Conservation (phyloP, 805 yeast species). For the Candida broadrunensis region DNA sequence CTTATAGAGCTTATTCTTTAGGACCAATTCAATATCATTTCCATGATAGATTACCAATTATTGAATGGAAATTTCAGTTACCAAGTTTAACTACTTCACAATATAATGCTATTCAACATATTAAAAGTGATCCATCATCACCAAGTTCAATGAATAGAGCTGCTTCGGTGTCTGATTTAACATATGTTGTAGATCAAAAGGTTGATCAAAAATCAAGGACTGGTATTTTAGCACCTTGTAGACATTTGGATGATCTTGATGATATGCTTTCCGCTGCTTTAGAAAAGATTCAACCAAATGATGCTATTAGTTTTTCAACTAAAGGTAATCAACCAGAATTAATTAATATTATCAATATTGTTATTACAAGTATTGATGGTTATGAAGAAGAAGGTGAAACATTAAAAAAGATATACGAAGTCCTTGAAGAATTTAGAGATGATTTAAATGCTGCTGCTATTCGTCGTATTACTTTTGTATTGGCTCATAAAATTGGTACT, state of each 20-base stretch:
- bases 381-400: conserved; percentile 68
- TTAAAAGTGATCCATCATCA: conserved; percentile 35
- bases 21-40: conserved; percentile 67
- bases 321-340: conserved; percentile 30
- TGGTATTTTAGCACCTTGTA: conserved; percentile 79
- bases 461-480: conserved; percentile 90
- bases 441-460: conserved; percentile 70
- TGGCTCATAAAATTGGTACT: conserved; percentile 78
- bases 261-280: conserved; percentile 75
- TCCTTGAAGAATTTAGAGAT: conserved; percentile 64
- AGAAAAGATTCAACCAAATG: conserved; percentile 58
- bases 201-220: conserved; percentile 73
- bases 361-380: conserved; percentile 72
- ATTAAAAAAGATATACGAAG: conserved; percentile 57
- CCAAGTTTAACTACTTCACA: conserved; percentile 73
- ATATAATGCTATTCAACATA: conserved; percentile 64
- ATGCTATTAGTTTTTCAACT: conserved; percentile 33
- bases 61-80: conserved; percentile 86
- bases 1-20: conserved; percentile 93
- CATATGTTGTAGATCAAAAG: conserved; percentile 70
- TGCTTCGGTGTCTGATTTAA: conserved; percentile 87
- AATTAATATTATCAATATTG: conserved; percentile 80
- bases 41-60: conserved; percentile 58
- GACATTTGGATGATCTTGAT: conserved; percentile 86
- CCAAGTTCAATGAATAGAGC: conserved; percentile 66